Conservation (phyloP, 73 alveolate species). For the Paramecium sexaurelia region DNA sequence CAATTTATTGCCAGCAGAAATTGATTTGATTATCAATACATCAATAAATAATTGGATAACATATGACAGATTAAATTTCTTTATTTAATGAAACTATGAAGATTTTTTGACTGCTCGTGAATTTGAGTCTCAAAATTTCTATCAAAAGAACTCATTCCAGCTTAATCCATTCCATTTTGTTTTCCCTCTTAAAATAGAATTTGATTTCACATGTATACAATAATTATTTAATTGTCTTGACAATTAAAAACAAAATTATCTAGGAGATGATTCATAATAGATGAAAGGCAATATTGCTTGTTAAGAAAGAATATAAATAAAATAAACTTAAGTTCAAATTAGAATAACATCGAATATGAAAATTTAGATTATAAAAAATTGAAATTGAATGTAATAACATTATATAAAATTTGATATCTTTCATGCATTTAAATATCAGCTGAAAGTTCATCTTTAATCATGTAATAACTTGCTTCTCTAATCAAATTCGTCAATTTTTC, state of each 20-base stretch:
- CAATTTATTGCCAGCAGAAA: slow-evolving; percentile 56
- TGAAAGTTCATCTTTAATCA: too few species aligned
- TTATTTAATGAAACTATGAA: background rate
- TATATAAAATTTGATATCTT: too few species aligned
- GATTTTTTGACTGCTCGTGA: background rate
- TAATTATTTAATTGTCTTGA: slow-evolving; percentile 15
- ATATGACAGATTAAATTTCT: slow-evolving; percentile 9
- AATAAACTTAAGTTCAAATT: too few species aligned
- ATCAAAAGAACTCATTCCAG: background rate
- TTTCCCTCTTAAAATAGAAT: background rate
- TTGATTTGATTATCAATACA: slow-evolving; percentile 49
- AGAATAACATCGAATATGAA: too few species aligned
- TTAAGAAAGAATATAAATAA: too few species aligned
- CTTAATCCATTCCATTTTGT: background rate
- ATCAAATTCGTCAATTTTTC: too few species aligned
- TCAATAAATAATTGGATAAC: slow-evolving; percentile 49
- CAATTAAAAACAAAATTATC: background rate
- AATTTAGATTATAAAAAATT: too few species aligned
- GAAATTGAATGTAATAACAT: too few species aligned
- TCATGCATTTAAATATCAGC: too few species aligned
- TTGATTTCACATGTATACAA: background rate
- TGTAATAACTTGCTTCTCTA: too few species aligned
- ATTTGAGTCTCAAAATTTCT: background rate
- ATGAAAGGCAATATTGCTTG: too few species aligned
- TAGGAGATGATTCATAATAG: slow-evolving; percentile 15